These are phyloP conservation scores for Solanum appendiculatum DNA, from an alignment of 257 asterid genomes.

Conservation along the genomic window DNA sequence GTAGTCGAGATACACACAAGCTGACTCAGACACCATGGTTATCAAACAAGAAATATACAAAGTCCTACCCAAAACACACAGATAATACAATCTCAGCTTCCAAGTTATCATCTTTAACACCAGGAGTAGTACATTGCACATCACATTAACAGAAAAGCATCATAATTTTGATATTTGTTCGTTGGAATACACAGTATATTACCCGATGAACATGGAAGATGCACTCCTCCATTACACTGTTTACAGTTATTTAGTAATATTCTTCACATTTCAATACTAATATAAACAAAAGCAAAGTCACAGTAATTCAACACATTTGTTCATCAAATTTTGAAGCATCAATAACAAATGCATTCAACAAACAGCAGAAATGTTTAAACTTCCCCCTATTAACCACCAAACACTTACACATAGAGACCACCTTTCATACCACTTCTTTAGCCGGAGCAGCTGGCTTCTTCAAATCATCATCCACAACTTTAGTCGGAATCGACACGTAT, in stretches of 20 bases:
- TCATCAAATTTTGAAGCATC: background rate
- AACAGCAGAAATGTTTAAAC: background rate
- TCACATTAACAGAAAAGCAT: background rate
- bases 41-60: background rate
- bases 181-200: background rate
- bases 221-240: background rate
- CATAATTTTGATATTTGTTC: background rate
- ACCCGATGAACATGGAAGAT: background rate
- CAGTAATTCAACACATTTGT: background rate
- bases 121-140: background rate
- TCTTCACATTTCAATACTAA: background rate
- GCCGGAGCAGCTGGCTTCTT: constrained; percentile 41
- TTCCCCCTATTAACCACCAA: background rate
- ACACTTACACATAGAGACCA: background rate
- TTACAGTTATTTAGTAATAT: constrained; percentile 25
- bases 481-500: constrained; percentile 31
- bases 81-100: background rate
- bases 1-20: background rate
- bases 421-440: constrained; percentile 41
- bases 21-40: background rate
- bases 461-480: constrained; percentile 31
- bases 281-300: background rate
- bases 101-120: background rate
- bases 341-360: background rate
- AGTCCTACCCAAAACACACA: background rate